phyloP scores from a whole-genome alignment of 441 rosid genomes.

The Heliophila coronopifolia region DNA sequence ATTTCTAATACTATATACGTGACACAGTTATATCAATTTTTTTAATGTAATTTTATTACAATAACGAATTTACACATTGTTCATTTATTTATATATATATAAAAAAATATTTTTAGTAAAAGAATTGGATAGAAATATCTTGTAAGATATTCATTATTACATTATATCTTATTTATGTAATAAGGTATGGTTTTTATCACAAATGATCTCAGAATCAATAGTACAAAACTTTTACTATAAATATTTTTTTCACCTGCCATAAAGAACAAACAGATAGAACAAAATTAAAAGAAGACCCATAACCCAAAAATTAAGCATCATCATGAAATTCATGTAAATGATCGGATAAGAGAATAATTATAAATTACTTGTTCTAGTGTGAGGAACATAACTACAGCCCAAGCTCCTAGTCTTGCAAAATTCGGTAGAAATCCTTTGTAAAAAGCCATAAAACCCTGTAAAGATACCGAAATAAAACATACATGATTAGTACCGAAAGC shows the following conservation, averaged over 20 bases:
- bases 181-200: slow-evolving; percentile 5
- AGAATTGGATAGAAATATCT: no score
- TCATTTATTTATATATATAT: no score
- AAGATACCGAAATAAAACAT: slow-evolving; percentile 4
- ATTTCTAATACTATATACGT: no score
- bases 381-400: slow-evolving; percentile 66
- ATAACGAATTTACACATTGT: no score
- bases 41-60: no score
- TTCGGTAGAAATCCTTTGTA: slow-evolving; percentile 69
- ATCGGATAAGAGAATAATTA: neutral
- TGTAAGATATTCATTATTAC: no score
- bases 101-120: no score
- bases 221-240: slow-evolving; percentile 47
- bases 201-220: slow-evolving; percentile 34
- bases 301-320: slow-evolving; percentile 1
- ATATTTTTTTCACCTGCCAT: slow-evolving; percentile 65
- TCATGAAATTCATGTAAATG: slow-evolving; percentile 10
- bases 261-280: slow-evolving; percentile 1
- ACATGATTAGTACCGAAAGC: neutral
- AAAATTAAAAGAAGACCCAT: neutral
- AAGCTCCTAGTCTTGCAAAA: slow-evolving; percentile 60
- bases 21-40: no score
- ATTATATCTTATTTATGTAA: no score
- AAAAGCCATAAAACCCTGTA: slow-evolving; percentile 55
- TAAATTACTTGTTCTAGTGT: slow-evolving; percentile 63